Conservation (phyloP, 176 grass and related monocot species). For the Alloteropsis semialata region DNA sequence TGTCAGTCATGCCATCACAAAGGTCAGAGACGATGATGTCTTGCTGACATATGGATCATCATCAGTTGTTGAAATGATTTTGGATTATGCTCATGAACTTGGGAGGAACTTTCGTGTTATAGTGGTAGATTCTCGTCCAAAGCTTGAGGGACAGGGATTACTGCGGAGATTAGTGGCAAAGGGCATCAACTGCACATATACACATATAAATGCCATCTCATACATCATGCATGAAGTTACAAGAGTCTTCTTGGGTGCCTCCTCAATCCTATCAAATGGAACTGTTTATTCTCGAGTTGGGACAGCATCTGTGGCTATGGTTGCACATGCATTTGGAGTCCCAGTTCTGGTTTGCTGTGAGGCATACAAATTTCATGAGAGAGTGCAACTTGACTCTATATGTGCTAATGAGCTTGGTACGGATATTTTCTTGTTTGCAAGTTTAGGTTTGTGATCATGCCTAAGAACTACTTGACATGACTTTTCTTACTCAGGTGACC, state of each 20-base stretch:
- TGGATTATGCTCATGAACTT: conserved; percentile 56
- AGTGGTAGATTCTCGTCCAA: conserved; percentile 72
- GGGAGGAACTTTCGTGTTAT: conserved; percentile 62
- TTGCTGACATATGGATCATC: conserved; percentile 69
- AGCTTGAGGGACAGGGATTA: conserved; percentile 61
- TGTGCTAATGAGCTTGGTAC: conserved; percentile 84
- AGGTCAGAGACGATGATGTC: conserved; percentile 78
- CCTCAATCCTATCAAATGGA: conserved; percentile 75
- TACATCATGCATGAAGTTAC: conserved; percentile 88
- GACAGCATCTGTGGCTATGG: conserved; percentile 70
- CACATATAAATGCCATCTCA: conserved; percentile 73
- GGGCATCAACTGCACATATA: conserved; percentile 72
- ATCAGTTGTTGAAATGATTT: conserved; percentile 81
- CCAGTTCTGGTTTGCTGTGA: conserved; percentile 80
- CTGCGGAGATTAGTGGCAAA: conserved; percentile 51
- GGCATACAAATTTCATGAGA: conserved; percentile 90
- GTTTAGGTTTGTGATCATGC: not conserved
- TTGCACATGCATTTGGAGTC: conserved; percentile 64
- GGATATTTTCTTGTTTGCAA: not conserved
- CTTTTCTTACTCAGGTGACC: conserved; percentile 58
- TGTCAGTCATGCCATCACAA: conserved; percentile 61
- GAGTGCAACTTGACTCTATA: conserved; percentile 87
- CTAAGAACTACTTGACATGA: conserved; percentile 15
- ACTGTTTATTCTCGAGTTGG: conserved; percentile 76
- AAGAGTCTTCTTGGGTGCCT: conserved; percentile 72